Evolutionary conservation across 2,329 filamentous ascomycete genomes (phyloP).

Genomic region (Fusarium lyarnte): DNA sequence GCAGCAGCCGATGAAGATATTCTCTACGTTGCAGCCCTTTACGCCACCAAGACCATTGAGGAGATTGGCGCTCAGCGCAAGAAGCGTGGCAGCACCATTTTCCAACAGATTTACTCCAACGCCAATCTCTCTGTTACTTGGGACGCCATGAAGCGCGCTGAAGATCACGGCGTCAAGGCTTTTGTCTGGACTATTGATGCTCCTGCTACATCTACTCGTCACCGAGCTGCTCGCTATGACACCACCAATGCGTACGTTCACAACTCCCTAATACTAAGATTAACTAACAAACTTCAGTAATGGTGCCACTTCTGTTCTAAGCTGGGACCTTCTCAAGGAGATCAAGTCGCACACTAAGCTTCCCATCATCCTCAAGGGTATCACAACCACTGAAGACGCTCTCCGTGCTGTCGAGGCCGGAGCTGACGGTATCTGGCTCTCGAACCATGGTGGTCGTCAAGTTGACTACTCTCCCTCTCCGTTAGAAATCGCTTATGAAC

Average conservation of each 20-base stretch:
- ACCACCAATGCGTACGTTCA: constrained; percentile 36
- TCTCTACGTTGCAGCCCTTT: constrained; percentile 54
- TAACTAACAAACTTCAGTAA: constrained; percentile 1
- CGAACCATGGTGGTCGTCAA: constrained; percentile 55
- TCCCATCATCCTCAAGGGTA: constrained; percentile 52
- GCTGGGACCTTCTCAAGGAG: constrained; percentile 42
- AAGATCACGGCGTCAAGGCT: constrained; percentile 49
- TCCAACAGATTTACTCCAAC: constrained; percentile 50
- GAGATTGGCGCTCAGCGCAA: constrained; percentile 43
- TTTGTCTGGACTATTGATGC: constrained; percentile 52
- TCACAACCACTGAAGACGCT: constrained; percentile 52
- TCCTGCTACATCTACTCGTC: constrained; percentile 34
- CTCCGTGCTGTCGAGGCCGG: constrained; percentile 46
- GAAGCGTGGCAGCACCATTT: constrained; percentile 44
- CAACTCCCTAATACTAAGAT: rapidly evolving
- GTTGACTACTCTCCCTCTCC: constrained; percentile 48
- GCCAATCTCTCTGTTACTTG: constrained; percentile 48
- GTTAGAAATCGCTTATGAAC: constrained; percentile 43
- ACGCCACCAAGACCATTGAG: constrained; percentile 49
- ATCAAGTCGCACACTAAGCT: constrained; percentile 47
- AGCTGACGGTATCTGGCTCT: constrained; percentile 51
- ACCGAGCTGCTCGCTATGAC: constrained; percentile 41
- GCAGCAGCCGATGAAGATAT: constrained; percentile 57
- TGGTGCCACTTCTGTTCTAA: constrained; percentile 35
- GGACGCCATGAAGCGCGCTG: constrained; percentile 47